A percentile compares a stretch with the other conserved stretches of the same genome.
Evolutionary conservation across 1,284 basidiomycete genomes (phyloP).

Genomic region (Heliocybe sulcata): DNA sequence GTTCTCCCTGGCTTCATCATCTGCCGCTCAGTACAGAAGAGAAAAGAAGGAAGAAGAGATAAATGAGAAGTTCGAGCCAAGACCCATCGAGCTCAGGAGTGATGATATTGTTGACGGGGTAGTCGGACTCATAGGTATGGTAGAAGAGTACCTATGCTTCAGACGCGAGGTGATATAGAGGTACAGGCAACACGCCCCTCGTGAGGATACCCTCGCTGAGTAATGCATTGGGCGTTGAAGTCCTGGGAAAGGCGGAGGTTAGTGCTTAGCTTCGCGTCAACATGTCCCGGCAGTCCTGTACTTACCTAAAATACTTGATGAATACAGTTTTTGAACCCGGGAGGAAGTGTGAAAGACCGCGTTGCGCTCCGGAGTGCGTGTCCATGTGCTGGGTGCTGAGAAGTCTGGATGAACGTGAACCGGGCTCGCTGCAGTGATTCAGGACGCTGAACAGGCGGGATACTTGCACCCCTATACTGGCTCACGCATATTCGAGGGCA

Average conservation of each 20-base stretch:
- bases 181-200: constrained; percentile 86
- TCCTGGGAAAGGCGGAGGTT: constrained; percentile 94
- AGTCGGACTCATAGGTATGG: constrained; percentile 75
- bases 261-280: constrained; percentile 8
- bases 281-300: not conserved
- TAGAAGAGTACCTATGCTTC: not conserved
- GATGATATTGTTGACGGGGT: constrained; percentile 74
- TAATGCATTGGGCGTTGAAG: constrained; percentile 87
- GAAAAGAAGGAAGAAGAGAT: constrained; percentile 30
- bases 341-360: constrained; percentile 96
- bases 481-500: constrained; percentile 96
- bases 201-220: constrained; percentile 90
- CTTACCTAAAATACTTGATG: constrained; percentile 1
- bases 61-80: constrained; percentile 31
- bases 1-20: constrained; percentile 58
- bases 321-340: constrained; percentile 85
- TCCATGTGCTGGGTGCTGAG: no score
- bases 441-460: constrained; percentile 85
- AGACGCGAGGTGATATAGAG: not conserved
- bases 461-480: constrained; percentile 83
- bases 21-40: constrained; percentile 40
- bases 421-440: constrained; percentile 67
- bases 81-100: constrained; percentile 70
- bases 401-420: not conserved
- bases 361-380: constrained; percentile 83